A percentile compares a stretch with the other conserved stretches of the same genome.
Conservation (phyloP, 257 asterid species). For the Lycium ferocissimum region DNA sequence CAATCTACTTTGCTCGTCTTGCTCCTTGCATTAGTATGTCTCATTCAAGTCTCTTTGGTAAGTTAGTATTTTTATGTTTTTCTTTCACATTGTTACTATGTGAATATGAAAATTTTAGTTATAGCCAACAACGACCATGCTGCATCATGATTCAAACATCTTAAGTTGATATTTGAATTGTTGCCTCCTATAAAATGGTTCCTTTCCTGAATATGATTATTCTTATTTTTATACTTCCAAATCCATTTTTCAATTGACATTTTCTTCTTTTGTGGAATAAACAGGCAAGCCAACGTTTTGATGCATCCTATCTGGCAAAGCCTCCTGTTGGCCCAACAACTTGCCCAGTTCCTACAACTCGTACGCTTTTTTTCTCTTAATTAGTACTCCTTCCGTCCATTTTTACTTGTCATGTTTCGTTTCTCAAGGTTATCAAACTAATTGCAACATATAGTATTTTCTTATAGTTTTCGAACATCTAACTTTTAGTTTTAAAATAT, state of each 20-base stretch:
- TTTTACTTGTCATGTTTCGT: no score
- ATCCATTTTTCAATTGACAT: no score
- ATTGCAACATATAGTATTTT: no score
- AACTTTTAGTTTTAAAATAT: no score
- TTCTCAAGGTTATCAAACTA: no score
- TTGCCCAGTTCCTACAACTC: not conserved
- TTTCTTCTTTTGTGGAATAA: not conserved
- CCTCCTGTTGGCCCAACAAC: slow-evolving; percentile 14
- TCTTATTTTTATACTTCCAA: no score
- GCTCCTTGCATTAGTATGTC: not conserved
- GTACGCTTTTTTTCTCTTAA: not conserved
- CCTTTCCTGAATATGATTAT: no score
- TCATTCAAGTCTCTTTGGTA: not conserved
- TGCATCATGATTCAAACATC: no score
- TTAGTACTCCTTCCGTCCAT: not conserved
- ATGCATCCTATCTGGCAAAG: not conserved
- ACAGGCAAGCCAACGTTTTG: slow-evolving; percentile 2
- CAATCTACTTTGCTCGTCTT: not conserved
- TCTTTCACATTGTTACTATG: not conserved
- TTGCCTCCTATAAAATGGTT: not conserved
- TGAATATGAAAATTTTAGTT: not conserved
- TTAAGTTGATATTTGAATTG: not conserved
- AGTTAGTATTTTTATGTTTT: not conserved
- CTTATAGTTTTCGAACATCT: no score
- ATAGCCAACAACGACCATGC: no score